Percentiles rank a stretch among this genome's conserved stretches.
Evolutionary conservation across 2,329 filamentous ascomycete species (phyloP).

Genomic region (Paradendryphiella salina): DNA sequence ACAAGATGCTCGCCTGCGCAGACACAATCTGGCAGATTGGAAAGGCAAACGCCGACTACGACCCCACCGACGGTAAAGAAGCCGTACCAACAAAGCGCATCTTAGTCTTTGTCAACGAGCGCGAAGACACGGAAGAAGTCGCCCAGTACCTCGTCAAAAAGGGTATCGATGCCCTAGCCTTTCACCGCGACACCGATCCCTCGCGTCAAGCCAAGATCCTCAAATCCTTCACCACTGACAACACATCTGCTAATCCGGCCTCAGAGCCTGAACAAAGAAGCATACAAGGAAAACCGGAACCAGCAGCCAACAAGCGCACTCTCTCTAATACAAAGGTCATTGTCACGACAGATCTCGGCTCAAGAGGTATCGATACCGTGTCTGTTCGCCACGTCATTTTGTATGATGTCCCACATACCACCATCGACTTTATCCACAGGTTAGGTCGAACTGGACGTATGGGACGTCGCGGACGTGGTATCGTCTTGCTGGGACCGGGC

Average conservation of each 20-base stretch:
- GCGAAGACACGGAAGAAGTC: slow-evolving; percentile 81
- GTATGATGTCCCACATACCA: slow-evolving; percentile 97
- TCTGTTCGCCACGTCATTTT: slow-evolving; percentile 89
- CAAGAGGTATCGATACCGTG: slow-evolving; percentile 89
- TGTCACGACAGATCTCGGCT: slow-evolving; percentile 91
- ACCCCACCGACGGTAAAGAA: slow-evolving; percentile 52
- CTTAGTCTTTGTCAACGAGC: slow-evolving; percentile 95
- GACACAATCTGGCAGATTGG: slow-evolving; percentile 94
- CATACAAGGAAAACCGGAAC: slow-evolving; percentile 1
- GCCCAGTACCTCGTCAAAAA: slow-evolving; percentile 78
- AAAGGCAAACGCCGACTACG: slow-evolving; percentile 62
- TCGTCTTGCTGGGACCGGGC: slow-evolving; percentile 86
- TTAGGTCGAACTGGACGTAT: slow-evolving; percentile 90
- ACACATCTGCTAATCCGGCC: slow-evolving; percentile 4
- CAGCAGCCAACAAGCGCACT: slow-evolving; percentile 43
- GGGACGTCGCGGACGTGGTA: slow-evolving; percentile 83
- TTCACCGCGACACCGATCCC: slow-evolving; percentile 82
- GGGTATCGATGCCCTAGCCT: slow-evolving; percentile 82
- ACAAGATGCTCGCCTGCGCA: slow-evolving; percentile 89
- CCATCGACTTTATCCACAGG: slow-evolving; percentile 97
- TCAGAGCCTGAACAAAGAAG: neutral
- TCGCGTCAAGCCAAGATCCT: slow-evolving; percentile 77
- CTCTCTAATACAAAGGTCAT: slow-evolving; percentile 84
- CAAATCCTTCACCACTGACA: slow-evolving; percentile 62
- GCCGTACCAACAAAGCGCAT: slow-evolving; percentile 76